phyloP scores from a whole-genome alignment of 306 rosid species.

The Begonia fuchsioides region DNA sequence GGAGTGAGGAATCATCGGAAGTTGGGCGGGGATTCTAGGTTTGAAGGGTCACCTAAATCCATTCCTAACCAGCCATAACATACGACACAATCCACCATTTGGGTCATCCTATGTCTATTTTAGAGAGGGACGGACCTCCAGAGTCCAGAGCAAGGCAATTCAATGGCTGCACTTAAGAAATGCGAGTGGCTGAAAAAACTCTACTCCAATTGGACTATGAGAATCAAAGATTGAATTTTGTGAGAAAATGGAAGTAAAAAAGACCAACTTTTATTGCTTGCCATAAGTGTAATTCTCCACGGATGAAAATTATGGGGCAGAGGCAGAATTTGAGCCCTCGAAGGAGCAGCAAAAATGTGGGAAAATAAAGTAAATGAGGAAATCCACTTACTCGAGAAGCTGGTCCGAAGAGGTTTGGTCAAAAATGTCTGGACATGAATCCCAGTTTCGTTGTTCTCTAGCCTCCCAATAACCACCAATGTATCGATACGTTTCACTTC shows the following conservation, averaged over 20 bases:
- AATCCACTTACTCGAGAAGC: slow-evolving; percentile 30
- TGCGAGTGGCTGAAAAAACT: too few species aligned
- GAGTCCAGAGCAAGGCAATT: too few species aligned
- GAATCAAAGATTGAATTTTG: neutral
- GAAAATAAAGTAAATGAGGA: slow-evolving; percentile 20
- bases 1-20: too few species aligned
- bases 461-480: slow-evolving; percentile 95
- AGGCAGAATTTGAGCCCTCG: slow-evolving; percentile 1
- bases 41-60: too few species aligned
- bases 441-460: slow-evolving; percentile 55
- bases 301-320: too few species aligned
- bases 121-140: too few species aligned
- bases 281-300: neutral
- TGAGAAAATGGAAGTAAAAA: slow-evolving; percentile 1
- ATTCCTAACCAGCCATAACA: too few species aligned
- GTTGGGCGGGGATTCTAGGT: too few species aligned
- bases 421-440: slow-evolving; percentile 86
- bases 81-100: too few species aligned
- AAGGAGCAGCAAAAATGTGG: slow-evolving; percentile 16
- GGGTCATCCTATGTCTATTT: too few species aligned
- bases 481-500: slow-evolving; percentile 61
- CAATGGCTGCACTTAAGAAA: too few species aligned
- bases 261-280: slow-evolving; percentile 29
- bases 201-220: too few species aligned
- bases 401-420: slow-evolving; percentile 67